Evolutionary conservation across 106 monocot genomes (phyloP), one percentile per base, ranked within the genome.

Genomic region (Acorus gramineus): DNA sequence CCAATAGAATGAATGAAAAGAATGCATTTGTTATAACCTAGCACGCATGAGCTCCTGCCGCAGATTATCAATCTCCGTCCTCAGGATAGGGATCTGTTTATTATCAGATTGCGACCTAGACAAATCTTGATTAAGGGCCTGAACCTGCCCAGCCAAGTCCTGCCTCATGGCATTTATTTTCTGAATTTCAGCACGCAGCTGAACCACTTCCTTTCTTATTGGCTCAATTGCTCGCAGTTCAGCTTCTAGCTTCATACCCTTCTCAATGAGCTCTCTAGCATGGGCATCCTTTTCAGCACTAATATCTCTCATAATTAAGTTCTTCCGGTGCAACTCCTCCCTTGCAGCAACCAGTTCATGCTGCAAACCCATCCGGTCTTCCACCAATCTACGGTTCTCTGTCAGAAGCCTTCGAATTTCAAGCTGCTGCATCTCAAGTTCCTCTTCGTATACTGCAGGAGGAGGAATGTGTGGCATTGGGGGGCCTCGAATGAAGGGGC

Each of bases 161-260:
- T 93, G 75, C 63, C 78, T 84, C n/a, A 72, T 3, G 2, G 62
- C 66, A 62, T 71, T 79, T 28, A 47, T 8, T 8, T 47, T 62
- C 47, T 81, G 71, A 65, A 78, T 58, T 57, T 85, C 78, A 44
- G 71, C 63, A 44, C 65, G 85, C 53, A 78, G 74, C 42, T 66
- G 67, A 8, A 81, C 53, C 11, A 69, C 68, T 28, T 85, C 81
- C 62, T 69, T 69, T 53, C 78, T 78, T 56, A 85, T 62, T 47
- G 78, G 80, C 63, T 85, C 85, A 44, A 44, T 44, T 42, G 75
- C 74, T 81, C 81, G 68, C 55, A 85, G 44, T 53, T 85, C 85
- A 69, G 85, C 72, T 69, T 85, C 85, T 52, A 85, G 75, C 68
- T 85, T 85, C 71, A 80, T 65, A n/a, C 74, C 74, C 68, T 81